Base-by-base conservation (phyloP, 345 rosid genomes). In the Litchi chinensis region DNA sequence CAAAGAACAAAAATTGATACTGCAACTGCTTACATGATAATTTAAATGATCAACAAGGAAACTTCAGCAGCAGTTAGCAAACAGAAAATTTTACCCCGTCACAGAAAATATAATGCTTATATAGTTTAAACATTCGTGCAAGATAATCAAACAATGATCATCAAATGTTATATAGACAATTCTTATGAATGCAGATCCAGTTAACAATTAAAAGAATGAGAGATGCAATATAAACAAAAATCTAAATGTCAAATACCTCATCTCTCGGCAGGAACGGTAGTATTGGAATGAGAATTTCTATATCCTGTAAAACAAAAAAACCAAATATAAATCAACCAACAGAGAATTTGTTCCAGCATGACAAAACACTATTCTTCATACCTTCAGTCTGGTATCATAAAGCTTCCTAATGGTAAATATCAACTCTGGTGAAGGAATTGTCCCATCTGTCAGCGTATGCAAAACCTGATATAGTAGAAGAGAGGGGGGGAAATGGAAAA, bases 331-430 rank as follows among this genome's bases (percentile, higher is more conserved):
- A 71, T 88, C 83, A 87, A 78, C 70, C 65, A 76, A 71, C 73
- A 46, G 19, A 75, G 22, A 74, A 24, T 40, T 60, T 32, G 68
- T 79, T 82, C 75, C 40, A 54, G 71, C 40, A 59, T 16, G 18
- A 28, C 1, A 72, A 26, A 41, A 85, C 74, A 80, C 32, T 66
- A 68, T 39, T 52, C 48, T 19, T 12, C 22, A 70, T 90, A 94
- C 99, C 99, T 94, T 94, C 60, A 96, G 24, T 86, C 85, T 96
- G 77, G 98, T 83, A 87, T 96, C 95, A 86, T 91, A 91, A 77
- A 96, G 86, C 86, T 93, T 94, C 82, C 87, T 86, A 73, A 94
- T 88, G 46, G 98, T 88, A 73, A 66, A 88, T 79, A 96, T 86
- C 81, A 96, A 86, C 80, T 90, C 95, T 52, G 89, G 82, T 69